phyloP scores from a whole-genome alignment of 352 stramenopile species.

The Pseudoperonospora humuli region DNA sequence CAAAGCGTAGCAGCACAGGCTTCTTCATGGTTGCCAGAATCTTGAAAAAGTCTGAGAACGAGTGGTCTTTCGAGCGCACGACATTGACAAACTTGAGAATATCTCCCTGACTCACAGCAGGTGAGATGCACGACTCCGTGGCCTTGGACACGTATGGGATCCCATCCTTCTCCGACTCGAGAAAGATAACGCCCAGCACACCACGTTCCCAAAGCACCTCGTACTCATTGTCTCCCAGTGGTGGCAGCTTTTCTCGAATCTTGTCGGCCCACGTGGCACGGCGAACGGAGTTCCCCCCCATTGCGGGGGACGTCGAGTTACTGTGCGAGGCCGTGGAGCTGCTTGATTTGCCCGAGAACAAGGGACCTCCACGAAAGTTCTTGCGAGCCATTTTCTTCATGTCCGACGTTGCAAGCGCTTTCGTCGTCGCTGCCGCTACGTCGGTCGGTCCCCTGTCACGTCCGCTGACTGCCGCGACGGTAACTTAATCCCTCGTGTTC shows the following conservation, averaged over 20 bases:
- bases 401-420: conserved; percentile 12
- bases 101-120: conserved; percentile 56
- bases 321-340: conserved; percentile 10
- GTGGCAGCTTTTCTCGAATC: conserved; percentile 69
- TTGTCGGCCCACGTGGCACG: conserved; percentile 70
- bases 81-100: conserved; percentile 83
- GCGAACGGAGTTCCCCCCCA: conserved; percentile 11
- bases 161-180: conserved; percentile 78
- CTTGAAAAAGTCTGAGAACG: conserved; percentile 87
- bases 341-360: conserved; percentile 31
- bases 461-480: not conserved
- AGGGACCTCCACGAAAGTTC: conserved; percentile 45
- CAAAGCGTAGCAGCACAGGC: conserved; percentile 77
- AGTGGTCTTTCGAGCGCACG: conserved; percentile 79
- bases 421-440: conserved; percentile 11
- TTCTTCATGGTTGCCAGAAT: conserved; percentile 88
- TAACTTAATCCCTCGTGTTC: not conserved
- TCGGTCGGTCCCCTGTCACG: not conserved
- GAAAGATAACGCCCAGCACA: conserved; percentile 81
- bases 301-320: conserved; percentile 11
- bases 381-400: conserved; percentile 74
- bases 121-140: conserved; percentile 80
- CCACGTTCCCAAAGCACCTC: conserved; percentile 83
- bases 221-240: conserved; percentile 75
- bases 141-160: conserved; percentile 84